phyloP scores from a whole-genome alignment of 345 rosid species.

The Camelina sativa region DNA sequence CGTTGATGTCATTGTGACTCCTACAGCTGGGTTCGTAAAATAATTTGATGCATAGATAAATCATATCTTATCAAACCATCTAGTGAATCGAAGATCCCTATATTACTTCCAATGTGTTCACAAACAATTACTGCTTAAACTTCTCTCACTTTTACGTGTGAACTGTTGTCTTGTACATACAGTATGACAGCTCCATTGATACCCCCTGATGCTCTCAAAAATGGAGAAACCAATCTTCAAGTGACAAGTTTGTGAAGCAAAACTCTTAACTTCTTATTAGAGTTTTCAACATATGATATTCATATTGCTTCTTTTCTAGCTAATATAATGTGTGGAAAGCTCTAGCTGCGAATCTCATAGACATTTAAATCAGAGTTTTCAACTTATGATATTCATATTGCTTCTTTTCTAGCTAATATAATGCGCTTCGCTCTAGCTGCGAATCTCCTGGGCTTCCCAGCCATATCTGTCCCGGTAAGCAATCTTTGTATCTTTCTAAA shows the following conservation, averaged over 20 bases:
- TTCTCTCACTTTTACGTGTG: conserved; percentile 1
- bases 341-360: conserved; percentile 46
- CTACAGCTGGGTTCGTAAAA: conserved; percentile 71
- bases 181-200: conserved; percentile 90
- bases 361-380: neutral
- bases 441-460: conserved; percentile 86
- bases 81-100: neutral
- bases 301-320: conserved; percentile 45
- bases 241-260: conserved; percentile 59
- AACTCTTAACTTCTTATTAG: neutral
- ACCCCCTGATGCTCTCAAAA: conserved; percentile 67
- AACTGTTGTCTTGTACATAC: conserved; percentile 35
- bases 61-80: neutral
- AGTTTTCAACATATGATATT: conserved; percentile 12
- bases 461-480: conserved; percentile 83
- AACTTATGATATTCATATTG: conserved; percentile 9
- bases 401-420: conserved; percentile 57
- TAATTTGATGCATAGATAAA: conserved; percentile 2
- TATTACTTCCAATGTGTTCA: neutral
- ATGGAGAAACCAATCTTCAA: conserved; percentile 74
- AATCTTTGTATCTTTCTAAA: neutral
- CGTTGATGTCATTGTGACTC: conserved; percentile 85
- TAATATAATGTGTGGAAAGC: conserved; percentile 62
- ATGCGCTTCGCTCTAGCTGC: conserved; percentile 70
- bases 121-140: conserved; percentile 10